Evolutionary conservation across 495 filamentous ascomycete species (phyloP), one percentile per base, ranked within the genome.

Genomic region (Poronia punctata): DNA sequence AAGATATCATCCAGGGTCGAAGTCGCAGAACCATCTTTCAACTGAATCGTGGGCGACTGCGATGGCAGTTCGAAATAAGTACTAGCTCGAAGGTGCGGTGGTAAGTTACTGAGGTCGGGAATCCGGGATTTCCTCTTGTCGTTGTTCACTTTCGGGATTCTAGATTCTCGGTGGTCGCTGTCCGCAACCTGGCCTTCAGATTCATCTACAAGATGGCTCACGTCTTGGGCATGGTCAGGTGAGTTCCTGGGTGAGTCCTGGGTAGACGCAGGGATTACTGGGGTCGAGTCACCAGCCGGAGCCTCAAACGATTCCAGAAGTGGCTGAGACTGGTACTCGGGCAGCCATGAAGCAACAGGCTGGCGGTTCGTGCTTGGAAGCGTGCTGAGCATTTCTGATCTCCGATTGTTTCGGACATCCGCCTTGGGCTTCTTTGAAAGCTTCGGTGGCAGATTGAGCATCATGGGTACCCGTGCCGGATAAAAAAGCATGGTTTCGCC

Each of bases 1-100:
- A 98, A 72, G 30, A 98, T 92, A 52, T 80, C 92, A 40, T 98
- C 92, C 7, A 98, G 70, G 0, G 90, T 96, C 23, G 76, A 82
- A 47, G 88, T 87, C 11, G 89, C 86, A 32, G 89, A 95, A 9
- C 82, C 76, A 26, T 80, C 76, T 57, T 83, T 87, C 18, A 89
- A 62, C 45, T 88, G 73, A 14, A 94, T 57, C 16, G 56, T 56
- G 7, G 71, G 67, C 3, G 70, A 48, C 16, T 71, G 46, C 8
- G 71, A 59, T 7, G 82, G 84, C 11, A 81, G 65, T 35, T 96
- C 86, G 51, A 98, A 97, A 57, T 87, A 98, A 22, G 83, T 77
- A 52, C 82, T 94, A 11, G 93, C 93, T 38, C 92, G 78, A 24
- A 97, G 78, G 47, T 96, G 89, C 11, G 89, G 79, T 4, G 90